Evolutionary conservation across 2,329 filamentous ascomycete species (phyloP).

Genomic region (Trichoderma sp.): DNA sequence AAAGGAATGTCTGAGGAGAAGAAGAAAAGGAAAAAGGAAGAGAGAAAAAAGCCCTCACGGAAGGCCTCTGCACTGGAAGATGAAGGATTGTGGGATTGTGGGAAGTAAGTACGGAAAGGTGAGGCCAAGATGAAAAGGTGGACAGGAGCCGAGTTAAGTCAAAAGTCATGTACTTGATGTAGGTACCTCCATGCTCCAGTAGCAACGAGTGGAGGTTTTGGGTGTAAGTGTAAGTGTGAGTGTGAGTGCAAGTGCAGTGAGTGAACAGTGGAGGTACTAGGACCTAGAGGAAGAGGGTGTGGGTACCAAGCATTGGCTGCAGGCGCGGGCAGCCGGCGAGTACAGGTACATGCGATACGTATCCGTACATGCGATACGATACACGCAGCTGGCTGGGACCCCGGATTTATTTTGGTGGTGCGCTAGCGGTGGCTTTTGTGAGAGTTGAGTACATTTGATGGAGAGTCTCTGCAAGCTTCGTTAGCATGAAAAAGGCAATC

Average conservation of each 20-base stretch:
- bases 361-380: no score
- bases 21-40: background rate
- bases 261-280: background rate
- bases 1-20: background rate
- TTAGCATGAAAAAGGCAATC: background rate
- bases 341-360: background rate
- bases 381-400: background rate
- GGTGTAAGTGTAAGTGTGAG: background rate
- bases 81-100: slow-evolving; percentile 2
- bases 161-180: background rate
- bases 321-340: slow-evolving; percentile 16
- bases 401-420: slow-evolving; percentile 13
- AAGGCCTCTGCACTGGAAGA: background rate
- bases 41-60: background rate
- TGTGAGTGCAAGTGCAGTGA: background rate
- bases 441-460: no score
- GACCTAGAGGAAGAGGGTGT: background rate
- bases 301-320: slow-evolving; percentile 9
- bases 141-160: slow-evolving; percentile 3
- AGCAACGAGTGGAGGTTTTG: background rate
- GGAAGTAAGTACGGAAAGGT: background rate
- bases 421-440: background rate
- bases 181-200: background rate
- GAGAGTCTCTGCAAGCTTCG: background rate
- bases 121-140: slow-evolving; percentile 14